A percentile compares a stretch with the other conserved stretches of the same genome.
These are phyloP conservation scores for Castanea sativa DNA, from an alignment of 306 rosid species.

Conservation along the genomic window DNA sequence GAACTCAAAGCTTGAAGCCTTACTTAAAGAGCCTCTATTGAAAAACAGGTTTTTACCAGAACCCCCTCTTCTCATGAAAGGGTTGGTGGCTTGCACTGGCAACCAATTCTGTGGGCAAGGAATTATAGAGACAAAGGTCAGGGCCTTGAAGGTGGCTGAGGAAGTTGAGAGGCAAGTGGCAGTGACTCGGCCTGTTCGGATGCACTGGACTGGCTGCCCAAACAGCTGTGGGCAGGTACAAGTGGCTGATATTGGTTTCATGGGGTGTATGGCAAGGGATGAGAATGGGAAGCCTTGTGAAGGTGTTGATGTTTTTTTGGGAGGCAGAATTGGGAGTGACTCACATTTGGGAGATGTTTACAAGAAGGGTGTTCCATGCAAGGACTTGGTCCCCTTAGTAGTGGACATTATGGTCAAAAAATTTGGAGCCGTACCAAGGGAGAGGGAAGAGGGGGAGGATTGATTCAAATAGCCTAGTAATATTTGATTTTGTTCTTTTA, in stretches of 20 bases:
- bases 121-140: constrained; percentile 85
- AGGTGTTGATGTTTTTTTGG: constrained; percentile 79
- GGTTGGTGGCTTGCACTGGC: constrained; percentile 94
- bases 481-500: background rate
- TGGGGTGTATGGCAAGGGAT: constrained; percentile 97
- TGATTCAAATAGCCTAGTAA: background rate
- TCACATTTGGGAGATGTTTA: constrained; percentile 80
- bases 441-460: background rate
- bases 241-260: constrained; percentile 95
- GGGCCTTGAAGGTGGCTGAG: constrained; percentile 85
- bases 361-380: constrained; percentile 87
- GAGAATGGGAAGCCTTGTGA: constrained; percentile 77
- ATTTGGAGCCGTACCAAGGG: constrained; percentile 68
- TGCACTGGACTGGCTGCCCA: constrained; percentile 99
- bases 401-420: constrained; percentile 65
- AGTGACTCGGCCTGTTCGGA: constrained; percentile 66
- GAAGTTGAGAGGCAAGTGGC: constrained; percentile 75
- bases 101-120: constrained; percentile 95
- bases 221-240: constrained; percentile 92
- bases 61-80: constrained; percentile 75
- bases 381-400: constrained; percentile 80
- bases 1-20: constrained; percentile 53
- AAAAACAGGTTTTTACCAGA: constrained; percentile 56
- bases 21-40: constrained; percentile 66
- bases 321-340: constrained; percentile 94